Evolutionary conservation across 23 red algal species (phyloP).

Genomic region (Cyanidium caldarium): DNA sequence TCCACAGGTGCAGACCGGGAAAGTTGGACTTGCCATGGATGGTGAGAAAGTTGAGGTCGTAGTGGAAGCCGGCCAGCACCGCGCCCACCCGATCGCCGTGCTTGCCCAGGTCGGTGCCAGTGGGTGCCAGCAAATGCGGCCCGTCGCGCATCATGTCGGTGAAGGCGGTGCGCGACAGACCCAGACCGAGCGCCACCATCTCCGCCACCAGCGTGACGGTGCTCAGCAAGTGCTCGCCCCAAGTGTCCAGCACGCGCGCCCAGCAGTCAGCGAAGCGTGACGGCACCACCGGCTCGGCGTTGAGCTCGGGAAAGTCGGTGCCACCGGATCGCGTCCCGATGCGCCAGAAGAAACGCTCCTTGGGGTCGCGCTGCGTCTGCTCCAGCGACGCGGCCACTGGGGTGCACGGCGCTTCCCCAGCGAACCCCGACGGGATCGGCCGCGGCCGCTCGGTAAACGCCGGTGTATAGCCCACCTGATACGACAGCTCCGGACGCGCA

Average conservation of each 20-base stretch:
- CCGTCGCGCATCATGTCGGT: constrained; percentile 19
- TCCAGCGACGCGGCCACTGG: constrained; percentile 9
- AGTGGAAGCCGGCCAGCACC: constrained; percentile 71
- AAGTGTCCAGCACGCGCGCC: constrained; percentile 35
- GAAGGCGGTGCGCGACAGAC: constrained; percentile 17
- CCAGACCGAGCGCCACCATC: constrained; percentile 72
- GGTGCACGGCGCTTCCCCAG: constrained; percentile 2
- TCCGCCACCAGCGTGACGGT: constrained; percentile 34
- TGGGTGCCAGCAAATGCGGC: constrained; percentile 87
- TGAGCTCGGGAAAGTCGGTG: constrained; percentile 61
- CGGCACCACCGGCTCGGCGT: constrained; percentile 61
- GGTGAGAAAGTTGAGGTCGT: constrained; percentile 76
- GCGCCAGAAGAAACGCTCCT: constrained; percentile 89
- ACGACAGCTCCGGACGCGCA: constrained; percentile 64
- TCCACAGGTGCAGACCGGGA: constrained; percentile 70
- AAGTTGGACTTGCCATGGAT: constrained; percentile 58
- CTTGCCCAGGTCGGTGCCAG: constrained; percentile 51
- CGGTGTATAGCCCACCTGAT: constrained; percentile 72
- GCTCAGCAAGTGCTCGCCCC: constrained; percentile 40
- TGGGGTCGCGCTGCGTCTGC: constrained; percentile 27
- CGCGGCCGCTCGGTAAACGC: constrained; percentile 45
- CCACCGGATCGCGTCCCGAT: constrained; percentile 27
- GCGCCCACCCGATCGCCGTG: constrained; percentile 27
- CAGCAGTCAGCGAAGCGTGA: constrained; percentile 46
- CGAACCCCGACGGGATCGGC: constrained; percentile 25